Percentiles rank a stretch among this genome's conserved stretches.
Evolutionary conservation across 2,329 filamentous ascomycete genomes (phyloP).

Genomic region (Helotiales sp.): DNA sequence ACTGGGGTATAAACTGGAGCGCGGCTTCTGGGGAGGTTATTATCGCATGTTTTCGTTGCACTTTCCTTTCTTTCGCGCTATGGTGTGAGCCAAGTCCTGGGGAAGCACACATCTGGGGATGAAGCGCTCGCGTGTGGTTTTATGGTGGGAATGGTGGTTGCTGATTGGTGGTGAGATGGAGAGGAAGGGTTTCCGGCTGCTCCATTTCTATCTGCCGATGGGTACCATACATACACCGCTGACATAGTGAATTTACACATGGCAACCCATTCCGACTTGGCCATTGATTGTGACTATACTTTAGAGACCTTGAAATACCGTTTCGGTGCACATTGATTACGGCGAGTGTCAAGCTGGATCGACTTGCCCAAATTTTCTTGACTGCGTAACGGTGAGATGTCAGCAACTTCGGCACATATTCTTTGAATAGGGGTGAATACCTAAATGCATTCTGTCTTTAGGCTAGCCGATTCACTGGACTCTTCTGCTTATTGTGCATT

Average conservation of each 20-base stretch:
- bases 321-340: too few relatives aligned
- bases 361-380: too few relatives aligned
- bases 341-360: too few relatives aligned
- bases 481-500: too few relatives aligned
- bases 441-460: too few relatives aligned
- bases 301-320: too few relatives aligned
- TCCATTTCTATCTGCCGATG: background rate
- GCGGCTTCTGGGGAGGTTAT: constrained; percentile 36
- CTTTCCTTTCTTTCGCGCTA: constrained; percentile 13
- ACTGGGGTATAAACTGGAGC: constrained; percentile 25
- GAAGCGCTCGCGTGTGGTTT: background rate
- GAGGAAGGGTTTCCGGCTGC: background rate
- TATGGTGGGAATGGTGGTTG: background rate
- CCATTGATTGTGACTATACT: too few relatives aligned
- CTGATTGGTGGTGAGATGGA: background rate
- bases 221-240: background rate
- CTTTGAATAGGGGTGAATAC: too few relatives aligned
- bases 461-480: too few relatives aligned
- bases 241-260: constrained; percentile 8
- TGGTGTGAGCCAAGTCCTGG: constrained; percentile 4
- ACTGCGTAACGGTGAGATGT: too few relatives aligned
- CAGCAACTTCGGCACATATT: too few relatives aligned
- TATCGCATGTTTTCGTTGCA: constrained; percentile 23
- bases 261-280: background rate
- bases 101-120: constrained; percentile 9